Base-by-base conservation (phyloP, 164 flowering plant species). In the Macadamia integrifolia region DNA sequence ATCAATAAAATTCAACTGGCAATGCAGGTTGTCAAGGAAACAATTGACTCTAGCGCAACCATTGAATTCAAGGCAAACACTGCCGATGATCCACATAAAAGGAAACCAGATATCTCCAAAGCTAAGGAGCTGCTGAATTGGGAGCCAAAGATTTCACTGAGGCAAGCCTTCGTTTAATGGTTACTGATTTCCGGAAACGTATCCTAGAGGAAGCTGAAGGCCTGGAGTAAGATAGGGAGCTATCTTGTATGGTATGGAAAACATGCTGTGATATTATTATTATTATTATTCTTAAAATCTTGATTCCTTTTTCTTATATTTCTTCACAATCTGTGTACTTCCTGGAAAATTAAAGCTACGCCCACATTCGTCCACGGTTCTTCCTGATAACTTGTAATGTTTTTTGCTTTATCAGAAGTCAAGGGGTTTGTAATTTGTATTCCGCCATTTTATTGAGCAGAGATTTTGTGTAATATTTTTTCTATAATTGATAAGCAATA, bases 81-180 rank as follows among this genome's bases (percentile, higher is more conserved):
- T 12, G 93, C 90, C 17, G 97, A 93, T 64, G 97, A 93, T 77
- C 97, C 98, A 7, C 95, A 91, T 62, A 93, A 79, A 78, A 86
- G 98, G 74, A 93, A 93, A 69, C 98, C 98, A 17, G 97, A 93
- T 73, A 93, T 93, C 32, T 80, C 78, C 76, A 93, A 83, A 74
- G 98, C 98, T 40, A 93, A 88, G 75, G 84, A 86, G 55, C 83
- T 88, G 40, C 85, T 93, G 73, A 88, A 88, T 80, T 93, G 98
- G 98, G 93, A 93, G 74, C 98, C 98, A 9, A 91, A 83, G 77
- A 62, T 93, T 55, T 71, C 93, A 5, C 78, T 93, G 18, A 78
- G 84, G 68, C 85, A 87, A 18, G 96, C 8, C 79, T 93, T 66
- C 97, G 97, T 50, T 87, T 71, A 8, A 93, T 91, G 97, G 97